phyloP scores from a whole-genome alignment of 306 rosid species.

The Gillenia trifoliata region DNA sequence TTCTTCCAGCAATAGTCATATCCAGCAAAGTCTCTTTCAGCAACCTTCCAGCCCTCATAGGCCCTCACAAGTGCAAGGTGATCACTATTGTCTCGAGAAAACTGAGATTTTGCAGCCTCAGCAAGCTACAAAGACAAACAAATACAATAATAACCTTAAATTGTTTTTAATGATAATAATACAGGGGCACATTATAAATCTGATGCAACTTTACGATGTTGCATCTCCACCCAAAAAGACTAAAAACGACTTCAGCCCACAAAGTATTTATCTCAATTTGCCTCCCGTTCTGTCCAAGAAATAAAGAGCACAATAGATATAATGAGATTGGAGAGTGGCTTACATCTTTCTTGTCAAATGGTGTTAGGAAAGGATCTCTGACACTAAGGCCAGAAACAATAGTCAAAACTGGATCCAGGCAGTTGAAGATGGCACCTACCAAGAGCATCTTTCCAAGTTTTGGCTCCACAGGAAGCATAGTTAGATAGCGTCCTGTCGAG shows the following conservation, averaged over 20 bases:
- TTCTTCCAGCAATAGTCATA: conserved; percentile 95
- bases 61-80: conserved; percentile 91
- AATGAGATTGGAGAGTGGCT: conserved; percentile 23
- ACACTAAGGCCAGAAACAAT: conserved; percentile 92
- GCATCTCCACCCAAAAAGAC: neutral
- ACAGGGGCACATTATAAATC: neutral
- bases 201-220: neutral
- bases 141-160: conserved; percentile 6
- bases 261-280: neutral
- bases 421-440: conserved; percentile 75
- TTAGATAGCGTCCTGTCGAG: conserved; percentile 70
- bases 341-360: conserved; percentile 89
- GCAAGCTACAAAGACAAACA: conserved; percentile 61
- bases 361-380: conserved; percentile 88
- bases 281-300: neutral
- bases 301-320: neutral
- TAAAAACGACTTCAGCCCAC: neutral
- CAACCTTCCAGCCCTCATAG: conserved; percentile 81
- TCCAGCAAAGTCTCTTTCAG: conserved; percentile 69
- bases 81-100: conserved; percentile 72
- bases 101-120: conserved; percentile 87
- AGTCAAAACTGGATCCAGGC: conserved; percentile 90
- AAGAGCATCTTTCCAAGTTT: conserved; percentile 96
- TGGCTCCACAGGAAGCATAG: conserved; percentile 94
- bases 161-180: neutral